These are phyloP conservation scores for Marsdenia floribunda DNA, from an alignment of 257 asterid genomes.

Conservation along the genomic window DNA sequence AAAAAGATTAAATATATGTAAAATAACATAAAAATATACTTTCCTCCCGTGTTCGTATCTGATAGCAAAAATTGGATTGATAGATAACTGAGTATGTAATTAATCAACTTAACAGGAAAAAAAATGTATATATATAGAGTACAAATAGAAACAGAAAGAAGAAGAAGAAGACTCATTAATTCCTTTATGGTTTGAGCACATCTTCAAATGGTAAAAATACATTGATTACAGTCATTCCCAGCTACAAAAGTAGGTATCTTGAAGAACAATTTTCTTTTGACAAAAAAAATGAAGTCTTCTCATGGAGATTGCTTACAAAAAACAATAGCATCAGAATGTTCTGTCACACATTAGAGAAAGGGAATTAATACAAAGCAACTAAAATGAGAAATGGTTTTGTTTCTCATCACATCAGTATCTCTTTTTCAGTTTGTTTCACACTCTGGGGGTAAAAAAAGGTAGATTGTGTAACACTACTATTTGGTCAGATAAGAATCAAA, in stretches of 20 bases:
- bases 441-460: constrained; percentile 27
- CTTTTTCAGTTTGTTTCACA: constrained; percentile 22
- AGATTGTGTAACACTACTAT: constrained; percentile 23
- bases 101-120: background rate
- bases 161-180: background rate
- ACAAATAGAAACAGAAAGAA: background rate
- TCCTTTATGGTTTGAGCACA: background rate
- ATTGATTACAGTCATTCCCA: background rate
- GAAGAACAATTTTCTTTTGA: too few relatives aligned
- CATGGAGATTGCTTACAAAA: background rate
- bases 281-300: background rate
- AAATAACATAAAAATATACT: too few relatives aligned
- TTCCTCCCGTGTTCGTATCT: background rate
- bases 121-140: too few relatives aligned
- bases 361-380: constrained; percentile 24
- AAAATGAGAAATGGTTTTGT: constrained; percentile 22
- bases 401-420: constrained; percentile 32
- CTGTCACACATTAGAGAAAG: constrained; percentile 2
- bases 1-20: too few relatives aligned
- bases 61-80: background rate
- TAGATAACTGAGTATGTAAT: background rate
- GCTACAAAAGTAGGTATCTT: background rate
- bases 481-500: constrained; percentile 30
- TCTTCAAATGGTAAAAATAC: background rate
- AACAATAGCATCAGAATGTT: background rate